phyloP scores from a whole-genome alignment of 192 early-diverging fungal species.

The Rhizophagus sp. region DNA sequence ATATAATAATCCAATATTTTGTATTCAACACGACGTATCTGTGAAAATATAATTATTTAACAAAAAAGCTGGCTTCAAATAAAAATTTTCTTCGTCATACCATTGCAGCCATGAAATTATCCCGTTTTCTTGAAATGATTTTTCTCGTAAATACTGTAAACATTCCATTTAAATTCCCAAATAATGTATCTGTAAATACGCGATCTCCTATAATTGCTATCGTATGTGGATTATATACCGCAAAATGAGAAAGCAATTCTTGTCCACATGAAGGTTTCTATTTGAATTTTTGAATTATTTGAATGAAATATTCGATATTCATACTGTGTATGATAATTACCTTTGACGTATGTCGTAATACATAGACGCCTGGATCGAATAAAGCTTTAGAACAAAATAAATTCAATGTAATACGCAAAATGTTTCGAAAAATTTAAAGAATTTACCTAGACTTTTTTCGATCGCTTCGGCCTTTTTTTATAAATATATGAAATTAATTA shows the following conservation, averaged over 20 bases:
- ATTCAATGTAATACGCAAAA: background rate
- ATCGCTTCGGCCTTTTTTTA: conserved; percentile 40
- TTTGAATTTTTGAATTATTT: background rate
- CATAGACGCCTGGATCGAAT: conserved; percentile 47
- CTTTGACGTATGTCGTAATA: conserved; percentile 52
- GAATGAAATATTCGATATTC: background rate
- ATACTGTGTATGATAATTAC: conserved; percentile 27
- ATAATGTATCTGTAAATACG: conserved; percentile 81
- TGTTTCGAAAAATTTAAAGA: background rate
- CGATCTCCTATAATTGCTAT: conserved; percentile 88
- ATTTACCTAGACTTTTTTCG: conserved; percentile 48
- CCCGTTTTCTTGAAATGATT: conserved; percentile 72
- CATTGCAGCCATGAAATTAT: conserved; percentile 69
- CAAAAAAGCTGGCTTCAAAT: background rate
- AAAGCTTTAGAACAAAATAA: background rate
- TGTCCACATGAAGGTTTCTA: conserved; percentile 81
- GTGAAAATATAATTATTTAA: background rate
- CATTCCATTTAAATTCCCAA: conserved; percentile 77
- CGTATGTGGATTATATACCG: conserved; percentile 36
- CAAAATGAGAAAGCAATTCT: conserved; percentile 57
- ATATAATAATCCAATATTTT: background rate
- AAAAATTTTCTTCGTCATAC: conserved; percentile 30
- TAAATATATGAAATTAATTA: conserved; percentile 2
- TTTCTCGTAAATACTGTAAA: conserved; percentile 68
- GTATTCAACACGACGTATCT: background rate